phyloP scores from a whole-genome alignment of 768 basidiomycete species.

The Tricholoma terreum region DNA sequence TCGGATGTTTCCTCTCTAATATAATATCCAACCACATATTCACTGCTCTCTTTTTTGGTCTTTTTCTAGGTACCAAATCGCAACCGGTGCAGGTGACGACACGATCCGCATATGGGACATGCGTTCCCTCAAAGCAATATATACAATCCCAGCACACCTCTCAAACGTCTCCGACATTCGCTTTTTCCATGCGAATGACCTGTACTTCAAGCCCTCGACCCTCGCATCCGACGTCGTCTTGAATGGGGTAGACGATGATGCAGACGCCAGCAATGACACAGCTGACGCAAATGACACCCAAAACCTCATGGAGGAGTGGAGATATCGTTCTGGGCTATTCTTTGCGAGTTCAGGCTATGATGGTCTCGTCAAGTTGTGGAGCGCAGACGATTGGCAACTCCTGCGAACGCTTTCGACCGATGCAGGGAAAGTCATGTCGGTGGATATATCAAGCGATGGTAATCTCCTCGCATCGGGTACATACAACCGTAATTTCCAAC shows the following conservation, averaged over 20 bases:
- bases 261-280: conserved; percentile 35
- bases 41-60: conserved; percentile 8
- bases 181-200: conserved; percentile 78
- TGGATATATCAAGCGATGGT: conserved; percentile 84
- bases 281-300: conserved; percentile 33
- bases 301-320: conserved; percentile 61
- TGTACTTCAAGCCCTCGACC: conserved; percentile 39
- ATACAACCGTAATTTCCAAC: conserved; percentile 91
- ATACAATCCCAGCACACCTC: conserved; percentile 94
- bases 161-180: conserved; percentile 94
- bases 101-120: conserved; percentile 99
- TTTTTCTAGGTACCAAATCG: conserved; percentile 85
- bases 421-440: conserved; percentile 98
- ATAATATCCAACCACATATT: conserved; percentile 2
- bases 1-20: conserved; percentile 29
- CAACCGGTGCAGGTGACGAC: conserved; percentile 95
- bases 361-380: conserved; percentile 94
- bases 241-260: conserved; percentile 36
- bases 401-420: conserved; percentile 87
- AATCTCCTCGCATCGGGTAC: conserved; percentile 85
- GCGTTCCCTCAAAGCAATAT: conserved; percentile 85
- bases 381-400: conserved; percentile 96
- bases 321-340: conserved; percentile 85
- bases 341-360: conserved; percentile 94
- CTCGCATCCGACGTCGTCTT: conserved; percentile 47